Base-by-base conservation (phyloP, 73 alveolate species). In the Stentor roeselii region DNA sequence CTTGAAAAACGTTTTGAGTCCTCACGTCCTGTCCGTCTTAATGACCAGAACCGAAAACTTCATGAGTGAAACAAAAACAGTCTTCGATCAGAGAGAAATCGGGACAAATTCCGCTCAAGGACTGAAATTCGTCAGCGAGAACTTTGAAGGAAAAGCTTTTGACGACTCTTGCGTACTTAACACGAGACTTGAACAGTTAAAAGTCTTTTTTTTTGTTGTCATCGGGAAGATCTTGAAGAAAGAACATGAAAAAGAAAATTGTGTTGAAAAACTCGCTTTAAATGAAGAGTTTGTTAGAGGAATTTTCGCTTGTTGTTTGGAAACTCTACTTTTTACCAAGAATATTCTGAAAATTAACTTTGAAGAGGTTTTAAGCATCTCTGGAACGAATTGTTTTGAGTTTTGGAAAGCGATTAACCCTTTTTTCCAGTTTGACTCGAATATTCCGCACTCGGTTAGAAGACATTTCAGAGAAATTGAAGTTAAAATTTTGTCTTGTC, bases 381-480 rank as follows among this genome's bases (percentile, higher is more conserved):
- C 85, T 58, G 42, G 78, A n/a, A 15, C 87, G 77, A 36, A 76
- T 1, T 86, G 89, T n/a, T 88, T 90, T 60, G 96, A 90, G 67
- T 83, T 84, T 78, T 90, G 96, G 96, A 83, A 86, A 67, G 42
- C 83, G 30, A 61, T 91, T n/a, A 88, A 91, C 78, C 60, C 90
- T n/a, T 91, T 91, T 84, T 36, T 88, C 35, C 83, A 84, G 36
- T 88, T 91, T 42, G 96, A 91, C 40, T 84, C 84, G 3, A 75
- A 38, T n/a, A 91, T 91, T 92, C 96, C 96, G 3, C 77, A 75
- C n/a, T 82, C 90, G 3, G 67, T 91, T 1, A 87, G 40, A 42
- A 75, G 84, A 58, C 94, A 88, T 83, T 91, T 88, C 83, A 88
- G 94, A 87, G 93, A 91, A 35, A 85, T 88, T 32, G 96, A 91